A percentile compares a stretch with the other conserved stretches of the same genome.
Conservation (phyloP, 441 rosid genomes). For the Corymbia citriodora region DNA sequence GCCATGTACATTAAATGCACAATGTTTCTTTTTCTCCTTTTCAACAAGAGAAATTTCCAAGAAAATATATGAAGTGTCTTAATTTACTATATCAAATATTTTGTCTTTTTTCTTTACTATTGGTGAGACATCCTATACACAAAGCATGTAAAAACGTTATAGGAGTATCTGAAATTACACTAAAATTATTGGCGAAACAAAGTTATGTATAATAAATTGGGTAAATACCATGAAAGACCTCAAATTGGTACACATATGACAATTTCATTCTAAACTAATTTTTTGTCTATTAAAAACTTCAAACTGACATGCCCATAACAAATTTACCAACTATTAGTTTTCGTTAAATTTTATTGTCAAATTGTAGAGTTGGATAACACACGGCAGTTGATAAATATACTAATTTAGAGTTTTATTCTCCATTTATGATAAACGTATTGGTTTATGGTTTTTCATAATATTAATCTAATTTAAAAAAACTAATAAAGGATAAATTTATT, state of each 20-base stretch:
- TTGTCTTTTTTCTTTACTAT: not conserved
- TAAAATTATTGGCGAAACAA: not conserved
- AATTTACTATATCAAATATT: no score
- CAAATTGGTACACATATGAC: not conserved
- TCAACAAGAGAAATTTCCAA: not conserved
- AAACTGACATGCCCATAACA: rapidly evolving
- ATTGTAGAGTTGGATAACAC: rapidly evolving
- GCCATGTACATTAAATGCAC: not conserved
- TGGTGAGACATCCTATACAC: not conserved
- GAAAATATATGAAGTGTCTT: not conserved
- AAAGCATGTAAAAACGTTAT: not conserved
- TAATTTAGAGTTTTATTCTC: rapidly evolving
- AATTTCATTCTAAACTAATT: no score
- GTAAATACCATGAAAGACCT: not conserved
- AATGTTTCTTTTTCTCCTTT: not conserved
- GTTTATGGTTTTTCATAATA: no score
- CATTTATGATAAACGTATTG: no score
- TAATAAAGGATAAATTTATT: rapidly evolving
- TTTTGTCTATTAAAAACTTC: not conserved
- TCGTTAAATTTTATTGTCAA: rapidly evolving
- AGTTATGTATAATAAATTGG: not conserved
- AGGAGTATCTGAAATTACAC: not conserved
- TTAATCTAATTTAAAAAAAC: no score
- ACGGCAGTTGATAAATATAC: not conserved
- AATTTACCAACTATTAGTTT: no score